These are phyloP conservation scores for Incumbomyces delicatus DNA, from an alignment of 2,329 filamentous ascomycete genomes.

Conservation along the genomic window DNA sequence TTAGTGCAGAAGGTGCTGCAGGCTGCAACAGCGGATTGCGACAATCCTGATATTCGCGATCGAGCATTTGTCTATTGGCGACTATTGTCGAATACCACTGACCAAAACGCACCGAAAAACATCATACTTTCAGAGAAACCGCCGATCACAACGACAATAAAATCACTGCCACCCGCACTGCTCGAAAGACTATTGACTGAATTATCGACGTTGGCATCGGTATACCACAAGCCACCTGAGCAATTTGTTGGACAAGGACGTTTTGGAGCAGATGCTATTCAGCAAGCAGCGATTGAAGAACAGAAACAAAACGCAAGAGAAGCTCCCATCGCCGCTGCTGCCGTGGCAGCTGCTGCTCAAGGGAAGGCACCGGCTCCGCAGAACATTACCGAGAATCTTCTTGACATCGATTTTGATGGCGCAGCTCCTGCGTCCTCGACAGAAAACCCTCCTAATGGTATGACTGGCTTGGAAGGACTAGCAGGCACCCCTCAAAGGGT, in stretches of 20 bases:
- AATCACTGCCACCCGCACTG: slow-evolving; percentile 69
- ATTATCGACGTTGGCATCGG: slow-evolving; percentile 87
- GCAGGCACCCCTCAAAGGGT: slow-evolving; percentile 49
- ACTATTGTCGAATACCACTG: slow-evolving; percentile 67
- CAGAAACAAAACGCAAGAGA: slow-evolving; percentile 85
- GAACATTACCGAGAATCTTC: slow-evolving; percentile 82
- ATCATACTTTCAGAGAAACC: slow-evolving; percentile 92
- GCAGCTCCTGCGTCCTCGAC: slow-evolving; percentile 81
- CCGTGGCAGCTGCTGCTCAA: slow-evolving; percentile 54
- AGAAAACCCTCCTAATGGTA: slow-evolving; percentile 48
- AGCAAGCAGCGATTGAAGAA: slow-evolving; percentile 91
- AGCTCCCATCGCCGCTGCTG: slow-evolving; percentile 84
- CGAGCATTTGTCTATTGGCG: slow-evolving; percentile 98
- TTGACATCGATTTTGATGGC: slow-evolving; percentile 95
- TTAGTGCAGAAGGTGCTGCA: slow-evolving; percentile 93
- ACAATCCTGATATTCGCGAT: slow-evolving; percentile 95
- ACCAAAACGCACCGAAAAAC: slow-evolving; percentile 82
- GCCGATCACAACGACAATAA: slow-evolving; percentile 87
- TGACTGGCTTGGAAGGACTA: slow-evolving; percentile 52
- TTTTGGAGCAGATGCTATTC: slow-evolving; percentile 87
- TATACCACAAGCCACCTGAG: slow-evolving; percentile 96
- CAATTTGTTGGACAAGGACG: slow-evolving; percentile 95
- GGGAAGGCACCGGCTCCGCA: slow-evolving; percentile 49
- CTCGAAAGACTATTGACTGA: slow-evolving; percentile 85
- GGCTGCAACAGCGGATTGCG: slow-evolving; percentile 82